These are phyloP conservation scores for Adansonia digitata DNA, from an alignment of 345 rosid species.

Conservation along the genomic window DNA sequence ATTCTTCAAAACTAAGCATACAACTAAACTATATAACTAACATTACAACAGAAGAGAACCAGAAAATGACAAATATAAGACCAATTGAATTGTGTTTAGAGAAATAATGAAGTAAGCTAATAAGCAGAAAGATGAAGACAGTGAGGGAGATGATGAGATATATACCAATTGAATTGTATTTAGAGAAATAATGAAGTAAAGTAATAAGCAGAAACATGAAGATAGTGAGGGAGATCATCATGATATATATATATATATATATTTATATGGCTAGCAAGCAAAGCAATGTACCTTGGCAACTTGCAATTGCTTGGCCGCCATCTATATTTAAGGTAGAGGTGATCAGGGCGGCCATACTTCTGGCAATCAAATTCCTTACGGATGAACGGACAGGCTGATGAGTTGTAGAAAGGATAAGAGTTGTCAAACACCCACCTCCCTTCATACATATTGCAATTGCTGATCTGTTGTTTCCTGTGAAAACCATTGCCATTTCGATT, in stretches of 20 bases:
- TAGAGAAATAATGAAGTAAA: too few relatives aligned
- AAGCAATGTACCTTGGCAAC: constrained; percentile 62
- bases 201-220: too few relatives aligned
- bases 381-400: constrained; percentile 62
- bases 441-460: constrained; percentile 47
- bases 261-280: not conserved
- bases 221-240: too few relatives aligned
- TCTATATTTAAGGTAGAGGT: constrained; percentile 1
- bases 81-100: too few relatives aligned
- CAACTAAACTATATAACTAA: not conserved
- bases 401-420: constrained; percentile 64
- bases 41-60: not conserved
- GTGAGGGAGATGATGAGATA: not conserved
- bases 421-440: constrained; percentile 72
- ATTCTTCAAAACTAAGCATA: not conserved
- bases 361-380: constrained; percentile 78
- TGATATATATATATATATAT: too few relatives aligned
- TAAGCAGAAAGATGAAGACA: not conserved
- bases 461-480: not conserved
- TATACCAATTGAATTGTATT: too few relatives aligned
- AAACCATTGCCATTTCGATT: not conserved
- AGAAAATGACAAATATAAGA: too few relatives aligned
- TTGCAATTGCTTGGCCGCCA: constrained; percentile 5
- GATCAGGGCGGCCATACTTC: constrained; percentile 76
- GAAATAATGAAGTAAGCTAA: too few relatives aligned